Percentiles rank a stretch among this genome's conserved stretches.
These are phyloP conservation scores for Trypanosoma conorhini DNA, from an alignment of 208 protist species.

Conservation along the genomic window DNA sequence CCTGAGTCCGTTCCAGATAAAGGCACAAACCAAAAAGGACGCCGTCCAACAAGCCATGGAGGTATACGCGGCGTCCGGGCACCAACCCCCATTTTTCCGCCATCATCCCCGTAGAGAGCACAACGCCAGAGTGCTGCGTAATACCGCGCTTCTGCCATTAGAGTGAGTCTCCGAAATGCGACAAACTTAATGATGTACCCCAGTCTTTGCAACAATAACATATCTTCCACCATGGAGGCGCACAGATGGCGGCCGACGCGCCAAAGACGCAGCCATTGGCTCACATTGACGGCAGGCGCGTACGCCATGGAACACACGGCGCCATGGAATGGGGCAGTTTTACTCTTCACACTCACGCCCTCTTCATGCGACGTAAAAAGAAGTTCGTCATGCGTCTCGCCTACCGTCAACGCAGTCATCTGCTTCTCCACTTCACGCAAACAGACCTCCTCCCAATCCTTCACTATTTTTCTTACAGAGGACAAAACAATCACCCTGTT, in stretches of 20 bases:
- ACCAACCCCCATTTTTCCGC: too few species aligned
- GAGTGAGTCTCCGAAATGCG: conserved; percentile 25
- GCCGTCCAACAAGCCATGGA: conserved; percentile 24
- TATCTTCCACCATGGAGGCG: conserved; percentile 10
- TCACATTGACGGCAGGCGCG: conserved; percentile 22
- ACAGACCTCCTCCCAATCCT: conserved; percentile 42
- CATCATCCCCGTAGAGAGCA: conserved; percentile 2
- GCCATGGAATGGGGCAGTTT: conserved; percentile 22
- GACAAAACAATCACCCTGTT: conserved; percentile 36
- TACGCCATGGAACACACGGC: conserved; percentile 27
- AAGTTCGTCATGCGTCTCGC: not conserved
- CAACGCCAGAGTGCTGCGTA: conserved; percentile 22
- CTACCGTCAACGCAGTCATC: not conserved
- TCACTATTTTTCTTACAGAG: conserved; percentile 30
- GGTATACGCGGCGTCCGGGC: conserved; percentile 6
- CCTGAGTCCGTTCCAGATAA: not conserved
- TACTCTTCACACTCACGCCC: not conserved
- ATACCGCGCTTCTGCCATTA: conserved; percentile 29
- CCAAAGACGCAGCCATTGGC: conserved; percentile 21
- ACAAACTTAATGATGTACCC: conserved; percentile 32
- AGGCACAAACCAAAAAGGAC: conserved; percentile 31
- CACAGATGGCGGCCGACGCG: conserved; percentile 22
- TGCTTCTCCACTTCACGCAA: conserved; percentile 33
- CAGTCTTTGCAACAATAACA: conserved; percentile 21
- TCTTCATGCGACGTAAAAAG: conserved; percentile 1